Base-by-base conservation (phyloP, 371 early-diverging fungal genomes). In the Coemansia sp. region DNA sequence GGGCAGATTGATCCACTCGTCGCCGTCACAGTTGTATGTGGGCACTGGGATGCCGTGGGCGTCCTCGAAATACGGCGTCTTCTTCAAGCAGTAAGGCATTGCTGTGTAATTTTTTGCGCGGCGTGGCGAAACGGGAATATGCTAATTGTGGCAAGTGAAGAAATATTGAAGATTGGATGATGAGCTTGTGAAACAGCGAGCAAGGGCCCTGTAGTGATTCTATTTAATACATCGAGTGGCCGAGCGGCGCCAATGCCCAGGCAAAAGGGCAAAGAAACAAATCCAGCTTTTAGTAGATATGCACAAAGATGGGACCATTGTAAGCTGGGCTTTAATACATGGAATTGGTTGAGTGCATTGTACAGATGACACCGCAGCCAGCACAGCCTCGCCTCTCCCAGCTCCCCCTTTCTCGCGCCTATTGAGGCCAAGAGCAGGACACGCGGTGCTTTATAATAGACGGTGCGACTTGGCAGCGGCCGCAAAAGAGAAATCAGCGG, bases 1-100 rank as follows among this genome's bases (percentile, higher is more conserved):
- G 14, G 76, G 76, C 34, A 76, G 76, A 22, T 71, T 71, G 63
- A 71, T 67, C 76, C 76, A 76, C 59, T 76, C 76, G 56, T 67
- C 76, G 21, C 71, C 76, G 56, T 76, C 76, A 63, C 76, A 76
- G 7, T 48, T 68, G 68, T 76, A 76, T 13, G 76, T 76, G 37
- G 72, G 72, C 42, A 76, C 72, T 0, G 76, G 76, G 60, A 76
- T 48, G 55, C 68, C 72, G 10, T 60, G 40, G 26, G 64, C 71
- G 59, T 64, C 65, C 39, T 64, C 64, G 48, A 71, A 71, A 59
- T 76, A 76, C 21, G 76, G 76, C 10, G 76, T 63, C 64, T 76
- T 76, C 24, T 61, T 64, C 48, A 76, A 68, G 68, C 72, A 67
- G 66, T 76, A 76, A 11, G 68, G 53, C 76, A 76, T 76, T 59